Percentiles rank a stretch among this genome's conserved stretches.
Evolutionary conservation across 805 yeast species (phyloP).

Genomic region (Scheffersomyces coipomensis): DNA sequence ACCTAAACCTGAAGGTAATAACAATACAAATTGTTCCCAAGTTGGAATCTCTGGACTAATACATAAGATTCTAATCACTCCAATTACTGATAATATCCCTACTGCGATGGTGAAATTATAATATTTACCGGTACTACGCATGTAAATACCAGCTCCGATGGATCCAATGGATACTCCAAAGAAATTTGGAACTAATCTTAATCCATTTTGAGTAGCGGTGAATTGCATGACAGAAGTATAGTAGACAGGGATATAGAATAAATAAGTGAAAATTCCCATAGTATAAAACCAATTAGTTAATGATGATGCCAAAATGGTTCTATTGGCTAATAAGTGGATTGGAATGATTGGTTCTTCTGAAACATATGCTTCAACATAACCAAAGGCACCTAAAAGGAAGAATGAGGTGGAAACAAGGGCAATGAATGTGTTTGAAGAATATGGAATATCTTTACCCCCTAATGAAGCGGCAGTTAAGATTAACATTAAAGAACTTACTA

Average conservation of each 20-base stretch:
- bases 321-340: conserved; percentile 50
- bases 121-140: conserved; percentile 68
- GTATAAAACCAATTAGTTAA: conserved; percentile 69
- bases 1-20: conserved; percentile 61
- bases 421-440: conserved; percentile 42
- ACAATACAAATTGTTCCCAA: conserved; percentile 22
- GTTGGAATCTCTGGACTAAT: conserved; percentile 17
- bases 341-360: conserved; percentile 72
- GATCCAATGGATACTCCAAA: conserved; percentile 69
- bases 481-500: conserved; percentile 57
- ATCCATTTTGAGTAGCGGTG: conserved; percentile 56
- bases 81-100: conserved; percentile 45
- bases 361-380: conserved; percentile 47
- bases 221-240: conserved; percentile 53
- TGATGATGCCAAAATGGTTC: conserved; percentile 65
- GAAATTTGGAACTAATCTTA: conserved; percentile 63
- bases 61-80: conserved; percentile 36
- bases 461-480: conserved; percentile 65
- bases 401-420: conserved; percentile 31
- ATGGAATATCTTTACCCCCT: conserved; percentile 57
- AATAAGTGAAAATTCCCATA: conserved; percentile 61
- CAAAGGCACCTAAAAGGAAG: conserved; percentile 40
- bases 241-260: conserved; percentile 72
- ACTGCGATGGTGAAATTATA: conserved; percentile 43
- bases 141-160: conserved; percentile 61